Percentiles rank a stretch among this genome's conserved stretches.
phyloP scores from a whole-genome alignment of 2,329 filamentous ascomycete genomes.

The Phaeosphaeria sp. region DNA sequence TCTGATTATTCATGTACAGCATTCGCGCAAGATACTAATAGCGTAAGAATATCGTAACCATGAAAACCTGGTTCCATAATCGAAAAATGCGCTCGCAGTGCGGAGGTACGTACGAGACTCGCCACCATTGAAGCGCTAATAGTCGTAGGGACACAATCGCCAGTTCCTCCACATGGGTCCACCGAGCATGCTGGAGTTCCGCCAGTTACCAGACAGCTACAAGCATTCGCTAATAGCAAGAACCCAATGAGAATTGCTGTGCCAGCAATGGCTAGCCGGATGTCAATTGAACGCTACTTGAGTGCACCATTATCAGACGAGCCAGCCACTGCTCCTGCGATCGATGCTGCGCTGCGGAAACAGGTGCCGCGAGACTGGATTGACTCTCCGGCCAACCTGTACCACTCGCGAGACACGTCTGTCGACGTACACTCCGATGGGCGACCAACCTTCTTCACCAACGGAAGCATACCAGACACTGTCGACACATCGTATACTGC shows the following conservation, averaged over 20 bases:
- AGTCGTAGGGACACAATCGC: constrained; percentile 11
- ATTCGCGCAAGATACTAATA: not conserved
- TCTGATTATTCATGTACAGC: not conserved
- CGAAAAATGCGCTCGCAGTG: constrained; percentile 24
- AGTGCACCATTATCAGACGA: constrained; percentile 35
- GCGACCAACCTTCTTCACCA: constrained; percentile 29
- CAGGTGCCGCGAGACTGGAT: constrained; percentile 15
- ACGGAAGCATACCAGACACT: constrained; percentile 26
- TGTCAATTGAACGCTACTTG: constrained; percentile 36
- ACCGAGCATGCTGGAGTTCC: constrained; percentile 1
- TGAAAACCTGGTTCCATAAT: constrained; percentile 32
- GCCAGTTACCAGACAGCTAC: not conserved
- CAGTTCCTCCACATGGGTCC: constrained; percentile 13
- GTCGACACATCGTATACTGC: constrained; percentile 30
- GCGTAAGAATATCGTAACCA: constrained; percentile 1
- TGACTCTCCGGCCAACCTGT: not conserved
- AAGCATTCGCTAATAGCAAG: constrained; percentile 4
- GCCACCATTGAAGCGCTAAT: constrained; percentile 2
- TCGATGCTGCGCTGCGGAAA: constrained; percentile 28
- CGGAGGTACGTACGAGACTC: constrained; percentile 20
- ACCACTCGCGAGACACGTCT: constrained; percentile 28
- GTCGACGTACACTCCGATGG: constrained; percentile 31
- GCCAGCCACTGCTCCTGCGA: constrained; percentile 32
- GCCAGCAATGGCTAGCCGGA: constrained; percentile 24
- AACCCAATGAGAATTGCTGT: constrained; percentile 14